Conservation (phyloP, 106 monocot species). For the Ottelia alismoides region DNA sequence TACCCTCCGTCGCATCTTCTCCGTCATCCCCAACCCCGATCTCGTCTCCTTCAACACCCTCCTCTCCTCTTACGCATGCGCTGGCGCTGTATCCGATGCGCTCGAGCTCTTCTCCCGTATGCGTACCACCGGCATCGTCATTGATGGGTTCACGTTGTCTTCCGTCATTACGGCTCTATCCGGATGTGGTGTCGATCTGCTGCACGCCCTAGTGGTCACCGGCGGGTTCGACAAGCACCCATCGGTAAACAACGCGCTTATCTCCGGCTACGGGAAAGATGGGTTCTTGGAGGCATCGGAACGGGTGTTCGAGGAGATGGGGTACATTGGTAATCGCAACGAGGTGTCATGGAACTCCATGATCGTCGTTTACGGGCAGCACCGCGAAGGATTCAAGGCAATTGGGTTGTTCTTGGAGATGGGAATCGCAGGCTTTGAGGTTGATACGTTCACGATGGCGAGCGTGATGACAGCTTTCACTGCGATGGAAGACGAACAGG, state of each 20-base stretch:
- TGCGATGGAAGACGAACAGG: conserved; percentile 16
- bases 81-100: conserved; percentile 35
- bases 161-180: conserved; percentile 55
- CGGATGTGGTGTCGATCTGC: conserved; percentile 39
- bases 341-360: conserved; percentile 74
- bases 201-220: conserved; percentile 40
- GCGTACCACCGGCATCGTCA: conserved; percentile 42
- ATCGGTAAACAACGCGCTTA: conserved; percentile 29
- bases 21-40: conserved; percentile 23
- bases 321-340: conserved; percentile 5
- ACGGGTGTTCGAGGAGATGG: conserved; percentile 25
- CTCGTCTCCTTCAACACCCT: conserved; percentile 62
- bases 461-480: conserved; percentile 56
- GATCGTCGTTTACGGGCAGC: conserved; percentile 74
- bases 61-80: conserved; percentile 39
- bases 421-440: conserved; percentile 15
- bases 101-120: conserved; percentile 27
- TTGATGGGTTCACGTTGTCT: conserved; percentile 39
- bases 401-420: conserved; percentile 31
- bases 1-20: too few relatives aligned
- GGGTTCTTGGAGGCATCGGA: conserved; percentile 24
- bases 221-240: conserved; percentile 21
- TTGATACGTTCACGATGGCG: conserved; percentile 55
- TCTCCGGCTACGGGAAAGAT: conserved; percentile 26
- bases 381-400: conserved; percentile 29